Evolutionary conservation across 78 protist species (phyloP).

Genomic region (Planoprotostelium fungivorum): DNA sequence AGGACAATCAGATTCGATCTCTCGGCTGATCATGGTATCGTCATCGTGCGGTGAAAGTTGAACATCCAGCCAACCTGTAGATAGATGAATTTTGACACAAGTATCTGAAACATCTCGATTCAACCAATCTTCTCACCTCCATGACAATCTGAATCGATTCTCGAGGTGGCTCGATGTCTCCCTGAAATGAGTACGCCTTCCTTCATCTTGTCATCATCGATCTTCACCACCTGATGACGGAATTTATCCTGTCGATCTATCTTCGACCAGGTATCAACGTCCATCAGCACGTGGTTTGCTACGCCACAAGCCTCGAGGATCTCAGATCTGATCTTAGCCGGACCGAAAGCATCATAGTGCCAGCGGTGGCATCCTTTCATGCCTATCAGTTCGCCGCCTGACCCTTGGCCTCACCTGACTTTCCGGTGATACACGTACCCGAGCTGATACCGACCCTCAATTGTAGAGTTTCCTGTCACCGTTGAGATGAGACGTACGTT

Average conservation of each 20-base stretch:
- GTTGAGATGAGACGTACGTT: no score
- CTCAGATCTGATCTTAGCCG: not conserved
- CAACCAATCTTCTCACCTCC: not conserved
- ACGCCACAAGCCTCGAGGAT: not conserved
- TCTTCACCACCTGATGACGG: not conserved
- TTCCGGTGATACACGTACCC: not conserved
- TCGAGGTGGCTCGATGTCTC: not conserved
- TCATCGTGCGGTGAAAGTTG: no score
- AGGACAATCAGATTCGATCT: not conserved
- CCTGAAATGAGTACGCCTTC: not conserved
- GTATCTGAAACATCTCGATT: no score
- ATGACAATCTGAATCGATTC: not conserved
- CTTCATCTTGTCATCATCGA: not conserved
- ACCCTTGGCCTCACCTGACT: no score
- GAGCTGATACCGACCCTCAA: not conserved
- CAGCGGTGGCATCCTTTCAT: not conserved
- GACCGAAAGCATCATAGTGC: not conserved
- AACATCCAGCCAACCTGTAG: no score
- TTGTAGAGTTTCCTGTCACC: not conserved
- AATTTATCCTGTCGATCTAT: not conserved
- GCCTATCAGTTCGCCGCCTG: no score
- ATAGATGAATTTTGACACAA: no score
- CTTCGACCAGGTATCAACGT: not conserved
- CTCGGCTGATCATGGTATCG: not conserved
- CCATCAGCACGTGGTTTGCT: not conserved